Conservation (phyloP, 495 filamentous ascomycete genomes). For the Acidomyces sp. region DNA sequence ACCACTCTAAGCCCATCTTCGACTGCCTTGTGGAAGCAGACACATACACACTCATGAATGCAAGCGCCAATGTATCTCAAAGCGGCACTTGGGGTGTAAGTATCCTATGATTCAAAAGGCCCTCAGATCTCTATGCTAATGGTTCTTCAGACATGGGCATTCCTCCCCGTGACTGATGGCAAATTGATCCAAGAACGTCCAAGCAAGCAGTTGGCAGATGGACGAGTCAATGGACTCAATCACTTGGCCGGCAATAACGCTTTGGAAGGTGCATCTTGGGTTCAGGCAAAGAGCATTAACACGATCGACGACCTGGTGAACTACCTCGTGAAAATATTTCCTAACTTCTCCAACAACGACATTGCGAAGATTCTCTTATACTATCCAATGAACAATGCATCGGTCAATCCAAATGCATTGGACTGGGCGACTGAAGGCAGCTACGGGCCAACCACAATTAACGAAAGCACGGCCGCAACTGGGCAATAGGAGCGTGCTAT, state of each 20-base stretch:
- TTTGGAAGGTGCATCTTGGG: constrained; percentile 21
- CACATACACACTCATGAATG: constrained; percentile 41
- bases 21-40: constrained; percentile 42
- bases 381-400: constrained; percentile 32
- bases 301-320: constrained; percentile 32
- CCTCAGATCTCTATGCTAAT: too few relatives aligned
- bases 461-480: constrained; percentile 36
- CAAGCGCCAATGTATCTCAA: constrained; percentile 38
- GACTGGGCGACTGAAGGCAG: constrained; percentile 36
- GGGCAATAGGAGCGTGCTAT: constrained; percentile 38
- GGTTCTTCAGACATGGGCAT: constrained; percentile 52
- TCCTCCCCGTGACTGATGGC: constrained; percentile 52
- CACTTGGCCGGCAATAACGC: constrained; percentile 38
- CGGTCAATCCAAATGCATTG: constrained; percentile 17
- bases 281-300: constrained; percentile 40
- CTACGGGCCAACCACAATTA: constrained; percentile 35
- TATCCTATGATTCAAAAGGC: too few relatives aligned
- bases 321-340: constrained; percentile 38
- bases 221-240: constrained; percentile 39
- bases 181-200: constrained; percentile 41
- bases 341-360: constrained; percentile 36
- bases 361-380: constrained; percentile 32
- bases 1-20: constrained; percentile 32
- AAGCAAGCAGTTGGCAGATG: constrained; percentile 36
- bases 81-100: constrained; percentile 31